Conservation (phyloP, 345 rosid species). For the Citrus sinensis region DNA sequence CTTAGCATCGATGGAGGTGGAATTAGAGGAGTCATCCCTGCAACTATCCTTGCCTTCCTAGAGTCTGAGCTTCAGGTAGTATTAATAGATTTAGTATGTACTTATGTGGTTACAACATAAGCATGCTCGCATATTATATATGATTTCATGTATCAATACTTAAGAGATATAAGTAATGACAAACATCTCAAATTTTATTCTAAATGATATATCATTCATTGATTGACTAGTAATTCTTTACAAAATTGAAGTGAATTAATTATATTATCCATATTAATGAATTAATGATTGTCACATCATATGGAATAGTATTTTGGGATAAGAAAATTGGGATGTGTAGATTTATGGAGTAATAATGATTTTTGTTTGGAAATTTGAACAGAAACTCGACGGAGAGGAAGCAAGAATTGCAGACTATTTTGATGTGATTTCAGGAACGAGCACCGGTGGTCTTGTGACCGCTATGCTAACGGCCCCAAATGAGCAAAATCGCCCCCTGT, state of each 20-base stretch:
- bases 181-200: too few species aligned
- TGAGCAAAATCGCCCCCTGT: slow-evolving; percentile 53
- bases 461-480: slow-evolving; percentile 67
- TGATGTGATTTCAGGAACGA: slow-evolving; percentile 64
- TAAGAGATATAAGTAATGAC: too few species aligned
- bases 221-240: too few species aligned
- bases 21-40: slow-evolving; percentile 69
- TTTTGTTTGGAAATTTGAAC: slow-evolving; percentile 1
- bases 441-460: slow-evolving; percentile 70
- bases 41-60: slow-evolving; percentile 49
- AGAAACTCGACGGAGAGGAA: slow-evolving; percentile 67
- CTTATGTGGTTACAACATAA: neutral
- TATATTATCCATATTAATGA: too few species aligned
- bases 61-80: slow-evolving; percentile 74
- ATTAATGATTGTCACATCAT: too few species aligned
- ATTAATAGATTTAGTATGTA: neutral
- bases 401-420: slow-evolving; percentile 74
- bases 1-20: slow-evolving; percentile 89
- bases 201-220: too few species aligned
- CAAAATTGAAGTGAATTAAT: too few species aligned
- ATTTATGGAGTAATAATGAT: neutral
- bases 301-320: accelerated
- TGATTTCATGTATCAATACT: neutral
- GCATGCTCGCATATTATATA: neutral
- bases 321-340: too few species aligned